Evolutionary conservation across 2,329 filamentous ascomycete species (phyloP).

Genomic region (Reticulascus tulasneorum): DNA sequence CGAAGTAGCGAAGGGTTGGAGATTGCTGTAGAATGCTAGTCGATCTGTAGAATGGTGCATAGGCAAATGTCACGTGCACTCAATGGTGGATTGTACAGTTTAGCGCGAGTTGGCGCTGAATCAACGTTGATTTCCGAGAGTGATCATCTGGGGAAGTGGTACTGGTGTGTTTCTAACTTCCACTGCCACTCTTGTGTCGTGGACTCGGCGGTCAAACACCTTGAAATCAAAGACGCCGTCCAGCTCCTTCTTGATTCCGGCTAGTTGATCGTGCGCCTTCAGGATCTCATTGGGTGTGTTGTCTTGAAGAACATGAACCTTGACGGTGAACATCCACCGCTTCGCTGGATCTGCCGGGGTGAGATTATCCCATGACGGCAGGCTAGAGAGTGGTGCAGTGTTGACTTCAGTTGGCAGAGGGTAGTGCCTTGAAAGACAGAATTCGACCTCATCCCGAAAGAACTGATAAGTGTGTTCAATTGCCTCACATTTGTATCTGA

Average conservation of each 20-base stretch:
- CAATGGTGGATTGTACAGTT: no score
- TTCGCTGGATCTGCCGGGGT: constrained; percentile 44
- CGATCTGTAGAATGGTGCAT: no score
- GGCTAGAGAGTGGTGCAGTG: constrained; percentile 26
- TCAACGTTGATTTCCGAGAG: constrained; percentile 12
- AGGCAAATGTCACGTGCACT: no score
- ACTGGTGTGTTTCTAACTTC: constrained; percentile 33
- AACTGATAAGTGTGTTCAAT: constrained; percentile 52
- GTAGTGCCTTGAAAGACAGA: constrained; percentile 46
- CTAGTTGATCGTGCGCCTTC: constrained; percentile 49
- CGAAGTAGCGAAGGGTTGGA: no score
- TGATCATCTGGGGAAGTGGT: constrained; percentile 20
- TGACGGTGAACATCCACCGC: constrained; percentile 54
- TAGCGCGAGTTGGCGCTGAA: no score
- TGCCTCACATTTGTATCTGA: constrained; percentile 48
- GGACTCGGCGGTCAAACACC: constrained; percentile 46
- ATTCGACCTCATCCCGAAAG: constrained; percentile 52
- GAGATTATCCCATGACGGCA: constrained; percentile 45
- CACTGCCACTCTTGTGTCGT: constrained; percentile 45
- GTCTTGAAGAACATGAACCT: constrained; percentile 50
- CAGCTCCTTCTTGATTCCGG: constrained; percentile 41
- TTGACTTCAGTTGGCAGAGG: constrained; percentile 29
- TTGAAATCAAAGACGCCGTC: constrained; percentile 50
- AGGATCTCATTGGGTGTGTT: constrained; percentile 55
- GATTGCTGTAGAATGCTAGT: no score